Base-by-base conservation (phyloP, 2,329 filamentous ascomycete species). In the Sporothrix schenckii region DNA sequence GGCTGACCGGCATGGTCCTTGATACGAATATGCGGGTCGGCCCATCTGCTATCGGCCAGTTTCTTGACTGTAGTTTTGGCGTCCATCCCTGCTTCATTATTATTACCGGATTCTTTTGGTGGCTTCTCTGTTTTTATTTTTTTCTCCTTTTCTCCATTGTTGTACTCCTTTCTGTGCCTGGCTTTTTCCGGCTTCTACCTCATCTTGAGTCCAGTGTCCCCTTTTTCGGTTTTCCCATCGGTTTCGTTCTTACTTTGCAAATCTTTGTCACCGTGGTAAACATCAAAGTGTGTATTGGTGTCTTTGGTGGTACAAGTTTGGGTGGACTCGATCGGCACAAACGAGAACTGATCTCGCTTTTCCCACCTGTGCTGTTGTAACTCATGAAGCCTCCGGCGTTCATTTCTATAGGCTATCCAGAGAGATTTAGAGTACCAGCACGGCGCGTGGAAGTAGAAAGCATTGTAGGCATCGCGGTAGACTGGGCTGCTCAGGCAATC, bases 11-110 rank as follows among this genome's bases (percentile, higher is more conserved):
- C 19, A 34, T 19, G 47, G 4, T 52, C 50, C 19, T 66, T 52
- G 27, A 54, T 30, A 21, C 60, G 61, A 16, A 52, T 61, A 30
- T 39, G 27, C 21, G 70, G 66, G 21, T 54, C 13, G 21, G 70
- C 66, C 66, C 70, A 71, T 49, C 70, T 53, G 21, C 66, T 71
- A 27, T 60, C 30, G 21, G 70, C 70, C 60, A 69, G 39, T 24
- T 14, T 56, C 34, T 54, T 69, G 56, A 24, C 44, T 21, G 34
- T 4, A 34, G 3, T 13, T 27, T 30, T 11, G 16, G 30, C 61
- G 24, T 9, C 16, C 0, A 0, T 13, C 21, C 34, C 27, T 10
- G 4, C 24, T 13, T 30, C 7, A 19, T 9, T 53, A n/a, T 14
- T 19, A 16, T 53, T 2, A 14, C 24, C n/a, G 3, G 7, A 5